These are phyloP conservation scores for Trapa bicornis DNA, from an alignment of 345 rosid species.

Conservation along the genomic window DNA sequence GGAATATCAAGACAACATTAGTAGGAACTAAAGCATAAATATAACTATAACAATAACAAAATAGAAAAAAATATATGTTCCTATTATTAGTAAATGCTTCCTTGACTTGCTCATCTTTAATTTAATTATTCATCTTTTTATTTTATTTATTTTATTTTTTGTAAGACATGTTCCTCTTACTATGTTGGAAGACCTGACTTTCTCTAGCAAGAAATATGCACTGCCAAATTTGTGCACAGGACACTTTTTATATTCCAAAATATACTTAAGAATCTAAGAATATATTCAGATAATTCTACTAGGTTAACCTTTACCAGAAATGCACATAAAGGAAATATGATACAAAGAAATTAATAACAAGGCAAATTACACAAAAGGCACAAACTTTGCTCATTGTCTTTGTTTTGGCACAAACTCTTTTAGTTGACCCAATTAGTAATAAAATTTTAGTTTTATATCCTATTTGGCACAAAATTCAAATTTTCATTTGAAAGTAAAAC, in stretches of 20 bases:
- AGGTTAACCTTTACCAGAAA: neutral
- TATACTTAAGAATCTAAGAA: neutral
- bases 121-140: neutral
- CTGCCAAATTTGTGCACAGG: neutral
- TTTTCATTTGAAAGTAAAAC: no score
- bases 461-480: no score
- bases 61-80: neutral
- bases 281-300: neutral
- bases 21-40: neutral
- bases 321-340: neutral
- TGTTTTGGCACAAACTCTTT: no score
- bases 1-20: constrained; percentile 13
- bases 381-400: no score
- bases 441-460: no score
- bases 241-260: neutral
- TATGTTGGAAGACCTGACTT: neutral
- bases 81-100: neutral
- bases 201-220: neutral
- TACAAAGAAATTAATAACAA: neutral
- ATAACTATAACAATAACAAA: neutral
- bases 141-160: neutral
- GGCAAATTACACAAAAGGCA: neutral
- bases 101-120: neutral
- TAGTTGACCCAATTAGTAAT: no score
- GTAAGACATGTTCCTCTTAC: neutral